Conservation (phyloP, 2,329 filamentous ascomycete genomes). For the Nigrograna mackinnonii region DNA sequence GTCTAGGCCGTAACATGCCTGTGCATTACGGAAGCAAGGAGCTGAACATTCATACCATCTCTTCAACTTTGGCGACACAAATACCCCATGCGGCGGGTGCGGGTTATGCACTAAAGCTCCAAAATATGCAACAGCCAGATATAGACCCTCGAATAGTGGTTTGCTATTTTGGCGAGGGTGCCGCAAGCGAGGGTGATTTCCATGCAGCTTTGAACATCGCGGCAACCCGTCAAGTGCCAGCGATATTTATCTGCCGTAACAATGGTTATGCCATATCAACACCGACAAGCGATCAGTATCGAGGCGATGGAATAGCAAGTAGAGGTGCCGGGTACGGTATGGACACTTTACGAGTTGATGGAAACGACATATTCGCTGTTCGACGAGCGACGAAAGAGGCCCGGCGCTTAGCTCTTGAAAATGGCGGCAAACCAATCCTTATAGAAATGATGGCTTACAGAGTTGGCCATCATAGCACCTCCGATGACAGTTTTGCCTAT, state of each 20-base stretch:
- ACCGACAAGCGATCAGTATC: constrained; percentile 86
- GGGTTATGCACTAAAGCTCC: constrained; percentile 85
- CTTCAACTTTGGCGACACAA: constrained; percentile 84
- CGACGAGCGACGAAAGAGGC: constrained; percentile 79
- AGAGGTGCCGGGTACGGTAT: constrained; percentile 91
- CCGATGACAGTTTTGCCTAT: constrained; percentile 96
- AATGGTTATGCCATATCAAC: constrained; percentile 93
- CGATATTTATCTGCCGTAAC: constrained; percentile 89
- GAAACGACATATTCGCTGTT: constrained; percentile 93
- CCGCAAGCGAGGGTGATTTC: constrained; percentile 89
- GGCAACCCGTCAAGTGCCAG: constrained; percentile 83
- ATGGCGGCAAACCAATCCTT: constrained; percentile 80
- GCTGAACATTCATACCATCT: constrained; percentile 86
- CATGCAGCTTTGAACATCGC: constrained; percentile 91
- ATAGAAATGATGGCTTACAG: constrained; percentile 98
- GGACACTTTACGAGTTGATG: constrained; percentile 87
- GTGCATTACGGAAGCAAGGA: constrained; percentile 90
- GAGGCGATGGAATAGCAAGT: constrained; percentile 87
- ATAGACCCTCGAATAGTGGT: constrained; percentile 66
- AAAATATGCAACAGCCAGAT: constrained; percentile 72
- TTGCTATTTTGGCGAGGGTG: constrained; percentile 90
- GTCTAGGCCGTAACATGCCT: constrained; percentile 91
- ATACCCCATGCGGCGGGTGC: constrained; percentile 87
- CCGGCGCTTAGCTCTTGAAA: constrained; percentile 74
- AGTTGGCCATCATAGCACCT: constrained; percentile 96